These are phyloP conservation scores for Crotalaria pallida DNA, from an alignment of 306 rosid species.

Conservation along the genomic window DNA sequence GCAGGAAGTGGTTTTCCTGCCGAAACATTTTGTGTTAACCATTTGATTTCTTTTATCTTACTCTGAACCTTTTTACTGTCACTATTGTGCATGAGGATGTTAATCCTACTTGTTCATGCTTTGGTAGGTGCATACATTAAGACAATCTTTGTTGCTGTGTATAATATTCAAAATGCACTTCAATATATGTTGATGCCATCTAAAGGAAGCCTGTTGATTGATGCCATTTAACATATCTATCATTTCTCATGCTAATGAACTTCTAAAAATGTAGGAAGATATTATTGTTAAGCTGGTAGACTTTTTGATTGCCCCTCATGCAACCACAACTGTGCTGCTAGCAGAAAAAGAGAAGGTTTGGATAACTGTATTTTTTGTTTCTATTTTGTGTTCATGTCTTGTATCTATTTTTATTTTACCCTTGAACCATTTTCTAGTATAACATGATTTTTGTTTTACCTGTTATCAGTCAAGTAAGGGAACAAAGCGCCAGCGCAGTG, in stretches of 20 bases:
- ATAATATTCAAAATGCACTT: neutral
- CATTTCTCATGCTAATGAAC: slow-evolving; percentile 17
- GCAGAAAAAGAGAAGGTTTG: slow-evolving; percentile 79
- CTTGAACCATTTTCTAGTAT: neutral
- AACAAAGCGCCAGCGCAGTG: slow-evolving; percentile 62
- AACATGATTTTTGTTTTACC: neutral
- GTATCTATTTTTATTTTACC: neutral
- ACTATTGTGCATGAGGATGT: neutral
- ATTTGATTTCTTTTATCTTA: neutral
- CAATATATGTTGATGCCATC: neutral
- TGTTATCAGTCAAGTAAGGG: slow-evolving; percentile 57
- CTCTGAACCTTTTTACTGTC: neutral
- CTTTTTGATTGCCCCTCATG: slow-evolving; percentile 80
- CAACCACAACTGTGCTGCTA: slow-evolving; percentile 61
- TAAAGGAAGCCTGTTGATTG: neutral
- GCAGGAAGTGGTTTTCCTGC: neutral
- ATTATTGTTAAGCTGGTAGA: slow-evolving; percentile 66
- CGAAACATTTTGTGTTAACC: neutral
- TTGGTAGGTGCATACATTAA: neutral
- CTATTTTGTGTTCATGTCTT: neutral
- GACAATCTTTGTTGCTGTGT: neutral
- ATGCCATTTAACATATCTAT: neutral
- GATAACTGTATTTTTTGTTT: neutral
- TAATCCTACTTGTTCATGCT: neutral
- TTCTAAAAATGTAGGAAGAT: slow-evolving; percentile 65